Percentiles rank a stretch among this genome's conserved stretches.
These are phyloP conservation scores for Gossypium stocksii DNA, from an alignment of 345 rosid genomes.

Conservation along the genomic window DNA sequence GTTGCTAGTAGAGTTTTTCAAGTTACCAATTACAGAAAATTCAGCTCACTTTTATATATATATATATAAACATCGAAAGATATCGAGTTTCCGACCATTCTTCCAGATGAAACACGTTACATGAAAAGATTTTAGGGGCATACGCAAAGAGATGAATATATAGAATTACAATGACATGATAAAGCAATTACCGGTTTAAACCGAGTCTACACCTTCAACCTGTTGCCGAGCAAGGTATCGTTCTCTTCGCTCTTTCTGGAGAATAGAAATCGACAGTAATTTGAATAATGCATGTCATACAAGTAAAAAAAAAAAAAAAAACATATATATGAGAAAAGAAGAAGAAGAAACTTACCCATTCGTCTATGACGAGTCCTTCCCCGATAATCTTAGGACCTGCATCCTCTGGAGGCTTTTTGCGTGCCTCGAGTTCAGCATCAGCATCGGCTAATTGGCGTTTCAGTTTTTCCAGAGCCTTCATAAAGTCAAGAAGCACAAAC, in stretches of 20 bases:
- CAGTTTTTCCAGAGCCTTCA: conserved; percentile 73
- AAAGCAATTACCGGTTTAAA: conserved; percentile 24
- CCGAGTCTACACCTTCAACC: conserved; percentile 70
- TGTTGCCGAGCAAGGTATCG: conserved; percentile 92
- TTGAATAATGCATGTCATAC: background rate
- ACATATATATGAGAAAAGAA: too few relatives aligned
- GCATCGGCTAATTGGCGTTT: conserved; percentile 86
- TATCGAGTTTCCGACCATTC: background rate
- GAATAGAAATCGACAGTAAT: background rate
- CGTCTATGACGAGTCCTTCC: conserved; percentile 99
- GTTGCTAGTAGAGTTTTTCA: background rate
- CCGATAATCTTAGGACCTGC: conserved; percentile 79
- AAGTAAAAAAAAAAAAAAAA: background rate
- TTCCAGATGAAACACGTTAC: background rate
- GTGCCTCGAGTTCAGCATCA: conserved; percentile 76
- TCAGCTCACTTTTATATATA: background rate
- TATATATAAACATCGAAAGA: too few relatives aligned
- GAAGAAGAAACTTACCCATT: conserved; percentile 67
- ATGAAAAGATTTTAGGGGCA: background rate
- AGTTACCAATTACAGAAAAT: conserved; percentile 12
- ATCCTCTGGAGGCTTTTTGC: conserved; percentile 82
- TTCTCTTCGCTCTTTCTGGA: conserved; percentile 93
- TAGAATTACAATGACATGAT: background rate
- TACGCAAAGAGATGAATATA: background rate
- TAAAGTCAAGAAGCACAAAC: conserved; percentile 2